Base-by-base conservation (phyloP, 202 grass and related monocot genomes). In the Tripidium arundinaceum region DNA sequence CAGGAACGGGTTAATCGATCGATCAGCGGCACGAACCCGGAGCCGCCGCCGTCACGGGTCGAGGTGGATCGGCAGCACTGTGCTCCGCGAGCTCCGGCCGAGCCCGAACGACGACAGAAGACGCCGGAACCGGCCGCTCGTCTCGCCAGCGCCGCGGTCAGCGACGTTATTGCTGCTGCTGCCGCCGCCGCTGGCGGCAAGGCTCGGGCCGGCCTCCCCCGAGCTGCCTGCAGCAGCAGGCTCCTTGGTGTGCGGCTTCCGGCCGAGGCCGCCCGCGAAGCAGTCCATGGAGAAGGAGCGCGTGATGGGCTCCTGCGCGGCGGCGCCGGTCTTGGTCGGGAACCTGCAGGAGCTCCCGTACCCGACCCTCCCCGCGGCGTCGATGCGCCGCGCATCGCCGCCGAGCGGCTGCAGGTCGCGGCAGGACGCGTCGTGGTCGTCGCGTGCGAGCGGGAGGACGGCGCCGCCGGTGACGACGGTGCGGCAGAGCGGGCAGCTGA, bases 201-300 rank as follows among this genome's bases (percentile, higher is more conserved):
- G 3, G 79, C 75, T 85, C 12, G 78, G 65, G 28, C 72, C 85
- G 14, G 70, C 70, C 7, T 79, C 62, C 7, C 62, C 62, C 0
- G 34, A 75, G 50, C 28, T 49, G 14, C 52, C 54, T 0, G 9
- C 24, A 12, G 4, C 12, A 1, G 40, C 4, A 2, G 40, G 10
- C 25, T 69, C 69, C 52, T 82, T 68, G 41, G 68, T 54, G 2
- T 1, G 83, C 11, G 79, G 79, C 61, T 90, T 86, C 79, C 87
- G 68, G 57, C 83, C 78, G 47, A 39, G 59, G 3, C 86, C 79
- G 34, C 63, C 88, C 0, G 70, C 33, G 19, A 82, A 84, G 86
- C 77, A 93, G 70, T 97, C 94, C 94, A 97, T 97, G 79, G 94
- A 93, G 79, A 89, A 82, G 33, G 94, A 93, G 11, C 90, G 90